Conservation (phyloP, 768 basidiomycete genomes). For the Russula virescens region DNA sequence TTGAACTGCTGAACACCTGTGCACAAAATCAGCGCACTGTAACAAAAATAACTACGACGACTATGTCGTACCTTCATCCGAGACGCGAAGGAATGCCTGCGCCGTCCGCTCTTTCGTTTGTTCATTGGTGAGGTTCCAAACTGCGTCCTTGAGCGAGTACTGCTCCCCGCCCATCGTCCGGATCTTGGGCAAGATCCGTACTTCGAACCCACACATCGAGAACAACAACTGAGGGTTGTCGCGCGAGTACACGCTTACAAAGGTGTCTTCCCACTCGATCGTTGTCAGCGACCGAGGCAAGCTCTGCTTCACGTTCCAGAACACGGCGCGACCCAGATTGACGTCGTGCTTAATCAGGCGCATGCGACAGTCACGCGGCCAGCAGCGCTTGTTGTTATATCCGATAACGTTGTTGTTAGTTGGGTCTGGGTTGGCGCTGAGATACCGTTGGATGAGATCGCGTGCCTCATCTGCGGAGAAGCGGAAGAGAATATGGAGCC, state of each 20-base stretch:
- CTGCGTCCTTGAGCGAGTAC: slow-evolving; percentile 93
- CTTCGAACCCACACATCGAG: slow-evolving; percentile 99
- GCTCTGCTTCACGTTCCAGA: slow-evolving; percentile 99
- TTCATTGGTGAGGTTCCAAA: slow-evolving; percentile 97
- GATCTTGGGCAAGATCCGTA: slow-evolving; percentile 95
- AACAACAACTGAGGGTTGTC: slow-evolving; percentile 97
- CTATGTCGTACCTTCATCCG: slow-evolving; percentile 67
- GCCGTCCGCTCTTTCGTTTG: slow-evolving; percentile 97
- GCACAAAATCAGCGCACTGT: slow-evolving; percentile 7
- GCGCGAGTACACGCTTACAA: slow-evolving; percentile 94
- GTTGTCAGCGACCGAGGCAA: slow-evolving; percentile 93
- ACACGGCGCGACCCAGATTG: slow-evolving; percentile 95
- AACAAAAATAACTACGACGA: not conserved
- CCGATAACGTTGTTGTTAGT: slow-evolving; percentile 99
- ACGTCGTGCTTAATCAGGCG: slow-evolving; percentile 98
- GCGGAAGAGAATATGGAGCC: slow-evolving; percentile 92
- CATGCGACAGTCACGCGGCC: slow-evolving; percentile 99
- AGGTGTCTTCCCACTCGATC: slow-evolving; percentile 99
- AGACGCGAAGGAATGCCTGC: slow-evolving; percentile 95
- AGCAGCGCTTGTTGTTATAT: slow-evolving; percentile 98
- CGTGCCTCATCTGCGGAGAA: slow-evolving; percentile 97
- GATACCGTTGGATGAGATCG: slow-evolving; percentile 96
- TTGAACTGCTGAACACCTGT: slow-evolving; percentile 92
- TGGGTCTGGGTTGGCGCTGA: slow-evolving; percentile 96
- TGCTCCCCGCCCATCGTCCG: slow-evolving; percentile 94